Evolutionary conservation across 441 rosid genomes (phyloP), one percentile per base, ranked within the genome.

Genomic region (Erodium moschatum): DNA sequence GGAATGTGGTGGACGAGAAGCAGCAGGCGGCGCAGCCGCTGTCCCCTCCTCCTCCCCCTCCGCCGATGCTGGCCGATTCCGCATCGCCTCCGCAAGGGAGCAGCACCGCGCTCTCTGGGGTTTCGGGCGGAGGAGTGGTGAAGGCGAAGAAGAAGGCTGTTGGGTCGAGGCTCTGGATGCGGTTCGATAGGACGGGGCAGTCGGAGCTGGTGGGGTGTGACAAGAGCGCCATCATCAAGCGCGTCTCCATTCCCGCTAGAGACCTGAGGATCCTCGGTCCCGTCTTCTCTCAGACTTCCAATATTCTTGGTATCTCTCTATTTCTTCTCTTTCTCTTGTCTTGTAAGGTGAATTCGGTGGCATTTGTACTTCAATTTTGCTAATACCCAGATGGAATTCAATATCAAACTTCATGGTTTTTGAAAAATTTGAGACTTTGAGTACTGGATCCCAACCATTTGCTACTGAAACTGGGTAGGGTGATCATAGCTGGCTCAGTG

Each of bases 241-340:
- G 93, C 10, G 88, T 83, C 18, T 81, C 91, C 0, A 85, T 93
- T 74, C 97, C 98, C 4, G 82, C 97, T 69, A 82, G 98, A 84
- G 98, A 91, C 83, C 81, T 93, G 86, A 84, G 97, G 76, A 88
- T 93, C 58, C 95, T 93, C 21, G 95, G 96, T 52, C 96, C 98
- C 60, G 82, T 91, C 64, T 91, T 91, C 82, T 91, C 97, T 71
- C 90, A 88, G 56, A 86, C 98, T 38, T 91, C 96, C 16, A 88
- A 79, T 76, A 93, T 93, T 75, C 91, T 91, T n/a, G 98, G 98
- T 92, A 81, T 58, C 18, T 52, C 15, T 38, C 31, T 16, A 8
- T 0, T 35, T 27, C 58, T 18, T 6, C 10, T 38, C 33, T n/a
- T 56, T 13, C 46, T 16, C 13, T 40, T 38, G 24, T 60, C 1